Base-by-base conservation (phyloP, 2,329 filamentous ascomycete genomes). In the Colletotrichum navitas region DNA sequence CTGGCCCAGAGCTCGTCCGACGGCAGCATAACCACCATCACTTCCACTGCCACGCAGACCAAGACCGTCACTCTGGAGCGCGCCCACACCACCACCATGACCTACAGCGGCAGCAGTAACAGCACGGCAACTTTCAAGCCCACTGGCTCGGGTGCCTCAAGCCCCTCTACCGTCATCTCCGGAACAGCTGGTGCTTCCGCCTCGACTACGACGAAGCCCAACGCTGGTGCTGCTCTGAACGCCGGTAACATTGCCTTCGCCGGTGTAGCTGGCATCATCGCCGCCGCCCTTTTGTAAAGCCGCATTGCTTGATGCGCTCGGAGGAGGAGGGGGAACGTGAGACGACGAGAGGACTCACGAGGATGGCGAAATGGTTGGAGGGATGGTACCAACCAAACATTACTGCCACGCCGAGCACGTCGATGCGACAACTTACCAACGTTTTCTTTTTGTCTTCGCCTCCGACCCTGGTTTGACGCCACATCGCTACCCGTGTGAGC, bases 181-280 rank as follows among this genome's bases (percentile, higher is more conserved):
- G 34, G 39, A n/a, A 72, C 66, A 1, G 74, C 76, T 29, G 58
- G 79, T 24, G 74, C 76, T 16, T 66, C 76, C 21, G 73, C 75
- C 36, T 68, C 68, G 24, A 63, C 69, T 24, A 74, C 79, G 47
- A 74, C 76, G 51, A 73, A 66, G 63, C 72, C 78, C 29, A 76
- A 77, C 49, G 77, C 79, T 52, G 76, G 81, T 7, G 75, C 80
- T 32, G 75, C 77, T 29, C 79, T 88, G 52, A 81, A 83, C 54
- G 83, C 83, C 21, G 80, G 81, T 62, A 82, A 83, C 56, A 76
- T 87, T 16, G 85, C 83, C 43, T 75, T 87, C 49, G 85, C 83
- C n/a, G 87, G 85, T 63, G 76, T 87, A 56, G 83, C 83, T 54
- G 87, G 86, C 64, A 83, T 88, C 75, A 77, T 86, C n/a, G 82